Evolutionary conservation across 2,329 filamentous ascomycete species (phyloP).

Genomic region (Pseudocercospora macadamiae): DNA sequence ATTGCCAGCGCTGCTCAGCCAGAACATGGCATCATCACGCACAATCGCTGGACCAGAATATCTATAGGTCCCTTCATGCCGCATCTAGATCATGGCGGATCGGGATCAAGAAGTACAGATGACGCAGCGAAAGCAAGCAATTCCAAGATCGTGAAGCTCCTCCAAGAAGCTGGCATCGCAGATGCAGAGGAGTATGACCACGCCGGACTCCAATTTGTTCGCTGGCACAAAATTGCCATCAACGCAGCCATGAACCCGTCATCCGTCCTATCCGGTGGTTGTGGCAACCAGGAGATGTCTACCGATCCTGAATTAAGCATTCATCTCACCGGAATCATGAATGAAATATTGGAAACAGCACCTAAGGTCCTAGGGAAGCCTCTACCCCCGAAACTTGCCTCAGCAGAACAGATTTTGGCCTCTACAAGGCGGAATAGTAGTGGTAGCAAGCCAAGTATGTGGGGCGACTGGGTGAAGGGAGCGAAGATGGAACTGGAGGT

Average conservation of each 20-base stretch:
- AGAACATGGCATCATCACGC: conserved; percentile 63
- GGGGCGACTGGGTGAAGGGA: conserved; percentile 69
- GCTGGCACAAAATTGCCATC: conserved; percentile 78
- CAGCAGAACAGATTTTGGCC: conserved; percentile 63
- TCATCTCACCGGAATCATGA: conserved; percentile 69
- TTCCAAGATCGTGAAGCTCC: conserved; percentile 56
- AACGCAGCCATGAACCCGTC: conserved; percentile 76
- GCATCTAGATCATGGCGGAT: conserved; percentile 46
- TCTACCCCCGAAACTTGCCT: conserved; percentile 63
- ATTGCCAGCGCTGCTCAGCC: conserved; percentile 70
- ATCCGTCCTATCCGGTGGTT: conserved; percentile 67
- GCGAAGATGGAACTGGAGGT: conserved; percentile 72
- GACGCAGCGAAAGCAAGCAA: conserved; percentile 43
- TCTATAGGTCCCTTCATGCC: conserved; percentile 68
- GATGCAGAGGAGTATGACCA: conserved; percentile 68
- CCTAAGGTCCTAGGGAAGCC: conserved; percentile 64
- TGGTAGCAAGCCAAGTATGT: conserved; percentile 66
- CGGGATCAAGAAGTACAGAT: conserved; percentile 29
- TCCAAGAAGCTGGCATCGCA: conserved; percentile 63
- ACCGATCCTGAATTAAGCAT: conserved; percentile 63
- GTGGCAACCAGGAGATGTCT: conserved; percentile 68
- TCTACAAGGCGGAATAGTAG: conserved; percentile 65
- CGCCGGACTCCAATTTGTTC: conserved; percentile 67
- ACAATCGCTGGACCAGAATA: conserved; percentile 75
- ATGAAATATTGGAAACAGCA: conserved; percentile 67